Evolutionary conservation across 2,329 filamentous ascomycete species (phyloP), one percentile per base, ranked within the genome.

Genomic region (Helotiales sp.): DNA sequence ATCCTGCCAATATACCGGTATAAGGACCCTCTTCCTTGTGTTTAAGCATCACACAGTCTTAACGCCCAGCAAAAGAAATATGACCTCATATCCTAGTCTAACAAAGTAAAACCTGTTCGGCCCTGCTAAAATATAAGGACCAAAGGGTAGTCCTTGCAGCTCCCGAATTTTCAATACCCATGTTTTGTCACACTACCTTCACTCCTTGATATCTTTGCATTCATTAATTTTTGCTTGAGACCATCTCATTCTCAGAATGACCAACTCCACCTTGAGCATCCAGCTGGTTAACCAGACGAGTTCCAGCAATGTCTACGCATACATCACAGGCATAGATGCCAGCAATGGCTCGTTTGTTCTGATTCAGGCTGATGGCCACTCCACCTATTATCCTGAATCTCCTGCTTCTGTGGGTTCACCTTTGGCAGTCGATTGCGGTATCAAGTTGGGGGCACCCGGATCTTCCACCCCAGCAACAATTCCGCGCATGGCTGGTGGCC

Each of bases 401-500:
- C 87, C 87, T 0, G 67, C 76, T 1, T 65, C 71, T 2, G 76
- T 79, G 10, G 76, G 81, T 22, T 72, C 79, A 49, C 76, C 81
- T 1, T 74, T 90, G 9, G 71, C 73, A 2, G 77, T 74, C 34
- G 77, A 91, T 70, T 82, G 81, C 65, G 81, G 83, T 44, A 91
- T 92, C 63, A 71, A 76, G 1, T 75, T 92, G 5, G 87, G 87
- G 15, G 75, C 77, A 0, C 78, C 85, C 0, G 88, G 88, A 8
- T 75, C 77, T 46, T 82, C 81, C 1, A 81, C 76, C 22, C 82
- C 77, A 3, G 76, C 89, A 25, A 85, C 82, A 1, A 85, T 92
- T 60, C 89, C 89, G 15, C 85, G 85, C 59, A 79, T 91, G 25
- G 86, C 82, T 5, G 88, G 88, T 30, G 88, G 83, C 1, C 81